phyloP scores from a whole-genome alignment of 2,329 filamentous ascomycete species.

The Penicillium expansum region DNA sequence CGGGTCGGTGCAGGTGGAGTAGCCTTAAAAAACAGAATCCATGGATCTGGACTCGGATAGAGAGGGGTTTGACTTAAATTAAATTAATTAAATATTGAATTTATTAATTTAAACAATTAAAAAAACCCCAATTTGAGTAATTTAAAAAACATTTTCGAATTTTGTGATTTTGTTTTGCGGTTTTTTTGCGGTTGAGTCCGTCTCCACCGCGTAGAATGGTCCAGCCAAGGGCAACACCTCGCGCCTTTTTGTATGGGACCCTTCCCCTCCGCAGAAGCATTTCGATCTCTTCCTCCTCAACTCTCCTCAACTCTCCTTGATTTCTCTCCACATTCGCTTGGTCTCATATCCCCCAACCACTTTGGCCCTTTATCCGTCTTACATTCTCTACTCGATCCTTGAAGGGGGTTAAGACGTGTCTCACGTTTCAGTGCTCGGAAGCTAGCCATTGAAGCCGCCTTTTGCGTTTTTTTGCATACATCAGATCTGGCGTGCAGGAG shows the following conservation, averaged over 20 bases:
- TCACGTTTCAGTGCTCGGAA: slow-evolving; percentile 9
- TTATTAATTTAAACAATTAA: neutral
- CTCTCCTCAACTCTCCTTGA: neutral
- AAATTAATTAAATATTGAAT: neutral
- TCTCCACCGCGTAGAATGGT: neutral
- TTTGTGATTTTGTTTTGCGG: neutral
- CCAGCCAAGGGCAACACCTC: neutral
- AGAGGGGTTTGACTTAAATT: neutral
- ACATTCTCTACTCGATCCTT: neutral
- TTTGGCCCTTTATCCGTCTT: neutral
- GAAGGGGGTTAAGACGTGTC: slow-evolving; percentile 10
- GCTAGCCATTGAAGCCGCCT: slow-evolving; percentile 2
- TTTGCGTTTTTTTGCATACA: slow-evolving; percentile 11
- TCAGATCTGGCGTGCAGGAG: slow-evolving; percentile 14
- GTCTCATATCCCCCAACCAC: neutral
- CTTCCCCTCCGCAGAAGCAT: neutral
- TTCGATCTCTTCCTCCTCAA: neutral
- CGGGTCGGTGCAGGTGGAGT: slow-evolving; percentile 24
- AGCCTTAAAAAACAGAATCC: slow-evolving; percentile 12
- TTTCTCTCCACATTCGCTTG: neutral
- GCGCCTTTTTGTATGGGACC: slow-evolving; percentile 4
- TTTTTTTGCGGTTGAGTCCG: neutral
- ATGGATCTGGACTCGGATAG: slow-evolving; percentile 5
- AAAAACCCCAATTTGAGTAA: neutral
- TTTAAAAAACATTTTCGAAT: neutral